These are phyloP conservation scores for Tilletia setariae DNA, from an alignment of 1,284 basidiomycete genomes.

Conservation along the genomic window DNA sequence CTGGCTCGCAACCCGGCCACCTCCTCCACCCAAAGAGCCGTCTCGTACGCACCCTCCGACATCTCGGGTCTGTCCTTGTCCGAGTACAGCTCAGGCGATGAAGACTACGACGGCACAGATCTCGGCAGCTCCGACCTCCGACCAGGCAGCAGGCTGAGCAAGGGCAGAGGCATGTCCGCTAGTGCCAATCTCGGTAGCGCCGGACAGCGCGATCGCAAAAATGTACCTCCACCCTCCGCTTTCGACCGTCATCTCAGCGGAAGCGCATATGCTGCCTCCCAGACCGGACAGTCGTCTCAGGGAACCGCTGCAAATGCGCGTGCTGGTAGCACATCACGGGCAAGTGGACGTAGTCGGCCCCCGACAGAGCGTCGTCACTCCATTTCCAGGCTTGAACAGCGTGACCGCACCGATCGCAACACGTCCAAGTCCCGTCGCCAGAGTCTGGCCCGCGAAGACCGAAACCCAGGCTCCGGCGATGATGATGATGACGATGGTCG, in stretches of 20 bases:
- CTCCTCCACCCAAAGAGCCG: slow-evolving; percentile 28
- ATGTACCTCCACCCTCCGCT: slow-evolving; percentile 1
- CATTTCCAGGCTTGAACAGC: not conserved
- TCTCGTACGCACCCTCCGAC: slow-evolving; percentile 41
- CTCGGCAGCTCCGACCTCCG: slow-evolving; percentile 1
- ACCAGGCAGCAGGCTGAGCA: slow-evolving; percentile 13
- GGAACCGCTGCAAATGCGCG: not conserved
- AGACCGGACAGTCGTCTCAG: not conserved
- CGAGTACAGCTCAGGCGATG: slow-evolving; percentile 41
- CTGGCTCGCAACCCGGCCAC: slow-evolving; percentile 23
- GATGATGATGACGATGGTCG: slow-evolving; percentile 30
- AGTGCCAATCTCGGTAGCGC: not conserved
- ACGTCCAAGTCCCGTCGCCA: slow-evolving; percentile 28
- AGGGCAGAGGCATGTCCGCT: not conserved
- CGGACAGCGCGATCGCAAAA: not conserved
- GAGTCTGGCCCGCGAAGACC: slow-evolving; percentile 24
- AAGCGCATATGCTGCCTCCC: not conserved
- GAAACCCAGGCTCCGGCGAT: slow-evolving; percentile 19
- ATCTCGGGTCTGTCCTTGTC: slow-evolving; percentile 37
- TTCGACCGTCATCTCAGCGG: not conserved
- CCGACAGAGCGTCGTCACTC: slow-evolving; percentile 1
- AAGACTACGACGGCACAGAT: slow-evolving; percentile 22
- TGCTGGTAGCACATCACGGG: not conserved
- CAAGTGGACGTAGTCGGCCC: not conserved
- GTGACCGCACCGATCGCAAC: slow-evolving; percentile 17